These are phyloP conservation scores for Aureobasidium sp. DNA, from an alignment of 2,329 filamentous ascomycete species.

Conservation along the genomic window DNA sequence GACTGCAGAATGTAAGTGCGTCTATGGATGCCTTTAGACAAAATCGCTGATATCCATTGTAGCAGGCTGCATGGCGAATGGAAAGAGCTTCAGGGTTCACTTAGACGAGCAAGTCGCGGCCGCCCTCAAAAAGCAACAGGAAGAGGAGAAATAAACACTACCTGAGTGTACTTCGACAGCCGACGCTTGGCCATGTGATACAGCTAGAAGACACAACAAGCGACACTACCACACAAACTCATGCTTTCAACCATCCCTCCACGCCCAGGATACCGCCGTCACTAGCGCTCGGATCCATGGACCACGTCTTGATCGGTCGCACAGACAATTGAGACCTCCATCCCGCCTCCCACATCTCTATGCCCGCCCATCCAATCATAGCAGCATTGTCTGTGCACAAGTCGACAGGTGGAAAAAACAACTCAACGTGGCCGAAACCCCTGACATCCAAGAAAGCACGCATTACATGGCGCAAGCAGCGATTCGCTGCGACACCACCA, in stretches of 20 bases:
- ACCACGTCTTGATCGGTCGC: constrained; percentile 61
- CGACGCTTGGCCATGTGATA: neutral
- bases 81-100: constrained; percentile 39
- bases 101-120: constrained; percentile 39
- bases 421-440: constrained; percentile 52
- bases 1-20: constrained; percentile 32
- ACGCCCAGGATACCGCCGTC: constrained; percentile 63
- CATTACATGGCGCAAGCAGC: constrained; percentile 62
- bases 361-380: constrained; percentile 92
- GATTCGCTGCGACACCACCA: constrained; percentile 84
- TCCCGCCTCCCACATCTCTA: constrained; percentile 84
- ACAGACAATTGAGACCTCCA: constrained; percentile 58
- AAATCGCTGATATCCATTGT: neutral
- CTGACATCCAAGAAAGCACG: constrained; percentile 54
- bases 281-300: constrained; percentile 55
- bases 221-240: neutral
- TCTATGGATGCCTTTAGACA: neutral
- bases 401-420: constrained; percentile 67
- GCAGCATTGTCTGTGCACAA: constrained; percentile 93
- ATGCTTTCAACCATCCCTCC: constrained; percentile 9
- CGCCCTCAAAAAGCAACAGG: constrained; percentile 25
- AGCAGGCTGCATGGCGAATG: constrained; percentile 36
- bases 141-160: neutral
- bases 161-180: neutral
- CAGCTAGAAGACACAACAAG: neutral